Percentiles rank a stretch among this genome's conserved stretches.
Evolutionary conservation across 2,329 filamentous ascomycete genomes (phyloP).

Genomic region (Diplodia corticola): DNA sequence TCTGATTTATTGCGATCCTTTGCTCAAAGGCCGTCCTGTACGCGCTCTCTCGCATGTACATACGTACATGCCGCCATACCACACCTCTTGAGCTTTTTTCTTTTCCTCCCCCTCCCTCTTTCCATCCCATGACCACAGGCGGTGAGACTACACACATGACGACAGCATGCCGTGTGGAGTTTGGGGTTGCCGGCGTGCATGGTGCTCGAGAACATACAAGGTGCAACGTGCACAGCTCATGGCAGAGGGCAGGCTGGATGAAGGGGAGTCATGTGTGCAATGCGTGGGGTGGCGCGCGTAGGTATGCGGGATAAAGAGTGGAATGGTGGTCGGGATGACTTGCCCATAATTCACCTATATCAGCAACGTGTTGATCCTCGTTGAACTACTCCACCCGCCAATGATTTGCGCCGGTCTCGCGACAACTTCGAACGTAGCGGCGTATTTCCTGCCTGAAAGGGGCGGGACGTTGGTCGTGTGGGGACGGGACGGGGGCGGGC

Average conservation of each 20-base stretch:
- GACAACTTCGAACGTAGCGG: constrained; percentile 16
- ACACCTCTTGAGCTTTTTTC: neutral
- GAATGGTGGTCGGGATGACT: neutral
- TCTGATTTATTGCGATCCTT: too few species aligned
- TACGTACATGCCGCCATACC: neutral
- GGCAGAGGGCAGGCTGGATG: too few species aligned
- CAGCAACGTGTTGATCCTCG: neutral
- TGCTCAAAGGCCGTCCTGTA: neutral
- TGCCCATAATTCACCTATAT: neutral
- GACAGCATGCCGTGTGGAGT: too few species aligned
- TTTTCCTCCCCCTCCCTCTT: too few species aligned
- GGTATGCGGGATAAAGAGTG: neutral
- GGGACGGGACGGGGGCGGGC: neutral
- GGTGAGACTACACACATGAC: neutral
- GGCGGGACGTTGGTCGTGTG: neutral
- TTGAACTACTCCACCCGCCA: neutral
- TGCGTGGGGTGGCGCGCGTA: too few species aligned
- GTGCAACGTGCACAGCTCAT: too few species aligned
- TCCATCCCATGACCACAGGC: neutral
- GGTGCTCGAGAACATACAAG: too few species aligned
- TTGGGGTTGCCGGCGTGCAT: too few species aligned
- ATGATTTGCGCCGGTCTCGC: too few species aligned
- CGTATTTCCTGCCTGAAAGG: constrained; percentile 1
- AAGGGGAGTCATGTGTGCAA: too few species aligned
- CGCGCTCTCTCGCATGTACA: neutral